phyloP scores from a whole-genome alignment of 345 rosid genomes.

The Lenwebbia sp. region DNA sequence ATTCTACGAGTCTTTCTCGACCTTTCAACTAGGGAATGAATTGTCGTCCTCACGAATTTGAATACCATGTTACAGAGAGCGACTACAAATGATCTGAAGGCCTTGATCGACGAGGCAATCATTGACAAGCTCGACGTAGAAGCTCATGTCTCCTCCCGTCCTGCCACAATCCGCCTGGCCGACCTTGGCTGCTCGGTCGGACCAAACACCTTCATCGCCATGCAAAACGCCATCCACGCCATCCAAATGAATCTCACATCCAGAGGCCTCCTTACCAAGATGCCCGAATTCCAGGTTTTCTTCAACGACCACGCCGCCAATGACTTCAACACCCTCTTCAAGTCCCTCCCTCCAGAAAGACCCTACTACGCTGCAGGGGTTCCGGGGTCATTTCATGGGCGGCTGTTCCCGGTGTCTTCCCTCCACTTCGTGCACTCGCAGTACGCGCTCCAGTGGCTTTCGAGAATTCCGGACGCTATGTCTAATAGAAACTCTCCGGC shows the following conservation, averaged over 20 bases:
- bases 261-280: background rate
- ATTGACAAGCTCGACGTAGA: background rate
- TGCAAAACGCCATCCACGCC: background rate
- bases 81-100: background rate
- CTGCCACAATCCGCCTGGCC: background rate
- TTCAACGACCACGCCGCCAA: slow-evolving; percentile 31
- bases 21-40: background rate
- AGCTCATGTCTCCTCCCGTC: background rate
- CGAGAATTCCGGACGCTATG: background rate
- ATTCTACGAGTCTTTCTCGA: background rate
- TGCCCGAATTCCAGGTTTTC: slow-evolving; percentile 23
- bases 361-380: background rate
- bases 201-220: slow-evolving; percentile 1
- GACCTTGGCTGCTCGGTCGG: background rate
- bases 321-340: slow-evolving; percentile 23
- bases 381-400: background rate
- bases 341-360: background rate
- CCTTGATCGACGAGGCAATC: background rate
- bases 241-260: background rate
- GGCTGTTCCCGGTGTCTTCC: slow-evolving; percentile 15
- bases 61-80: background rate
- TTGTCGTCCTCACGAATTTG: background rate
- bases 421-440: slow-evolving; percentile 15
- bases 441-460: slow-evolving; percentile 1
- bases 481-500: slow-evolving; percentile 6